phyloP scores from a whole-genome alignment of 164 flowering plant species.

The Vitis amurensis region DNA sequence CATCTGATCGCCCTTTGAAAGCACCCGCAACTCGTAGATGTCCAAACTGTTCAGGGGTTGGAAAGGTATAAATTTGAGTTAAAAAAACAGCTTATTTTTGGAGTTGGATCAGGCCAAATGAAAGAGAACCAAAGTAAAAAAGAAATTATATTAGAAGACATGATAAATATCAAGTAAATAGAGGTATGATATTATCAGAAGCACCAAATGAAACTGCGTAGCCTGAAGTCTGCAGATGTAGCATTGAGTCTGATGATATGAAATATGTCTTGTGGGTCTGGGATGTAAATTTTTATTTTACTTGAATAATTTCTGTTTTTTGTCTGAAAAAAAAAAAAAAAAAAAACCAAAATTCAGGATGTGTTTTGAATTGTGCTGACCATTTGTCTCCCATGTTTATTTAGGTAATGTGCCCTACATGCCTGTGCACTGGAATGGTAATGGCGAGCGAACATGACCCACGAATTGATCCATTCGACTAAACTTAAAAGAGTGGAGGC shows the following conservation, averaged over 20 bases:
- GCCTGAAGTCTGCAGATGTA: no score
- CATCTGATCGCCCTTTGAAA: slow-evolving; percentile 51
- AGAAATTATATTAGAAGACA: not conserved
- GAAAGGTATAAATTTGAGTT: slow-evolving; percentile 57
- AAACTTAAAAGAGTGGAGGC: slow-evolving; percentile 2
- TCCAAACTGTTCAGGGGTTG: slow-evolving; percentile 86
- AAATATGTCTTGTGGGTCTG: no score
- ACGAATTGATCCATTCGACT: slow-evolving; percentile 89
- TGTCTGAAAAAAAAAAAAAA: no score
- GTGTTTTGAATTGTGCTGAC: not conserved
- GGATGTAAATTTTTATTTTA: no score
- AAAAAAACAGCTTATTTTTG: not conserved
- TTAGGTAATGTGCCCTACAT: slow-evolving; percentile 98
- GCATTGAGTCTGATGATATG: no score
- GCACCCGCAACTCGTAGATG: slow-evolving; percentile 76
- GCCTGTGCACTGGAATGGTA: slow-evolving; percentile 95
- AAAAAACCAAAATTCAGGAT: not conserved
- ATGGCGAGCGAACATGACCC: slow-evolving; percentile 99
- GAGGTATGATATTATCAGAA: no score
- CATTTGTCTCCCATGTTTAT: slow-evolving; percentile 7
- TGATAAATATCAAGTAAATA: no score
- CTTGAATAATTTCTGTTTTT: no score
- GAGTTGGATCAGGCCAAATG: no score
- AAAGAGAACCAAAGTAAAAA: no score
- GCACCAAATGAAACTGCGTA: no score